phyloP scores from a whole-genome alignment of 768 basidiomycete genomes.

The Phylloporus sp. region DNA sequence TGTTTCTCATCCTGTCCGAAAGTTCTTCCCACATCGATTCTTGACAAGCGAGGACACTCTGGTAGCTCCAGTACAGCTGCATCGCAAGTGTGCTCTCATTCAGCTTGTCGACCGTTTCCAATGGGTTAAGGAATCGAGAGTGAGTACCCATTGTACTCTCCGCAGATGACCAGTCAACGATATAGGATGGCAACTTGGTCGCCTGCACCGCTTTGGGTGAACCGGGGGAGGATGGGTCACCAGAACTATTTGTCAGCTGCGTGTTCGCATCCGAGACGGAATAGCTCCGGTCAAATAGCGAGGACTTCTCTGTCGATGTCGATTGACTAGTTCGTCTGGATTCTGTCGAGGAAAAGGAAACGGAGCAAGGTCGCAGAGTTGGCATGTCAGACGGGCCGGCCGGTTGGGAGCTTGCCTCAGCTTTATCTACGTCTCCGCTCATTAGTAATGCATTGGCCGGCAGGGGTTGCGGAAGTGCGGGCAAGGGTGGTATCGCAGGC shows the following conservation, averaged over 20 bases:
- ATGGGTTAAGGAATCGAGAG: constrained; percentile 34
- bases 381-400: constrained; percentile 10
- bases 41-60: constrained; percentile 57
- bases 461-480: constrained; percentile 35
- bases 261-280: constrained; percentile 26
- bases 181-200: constrained; percentile 33
- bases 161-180: constrained; percentile 44
- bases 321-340: constrained; percentile 33
- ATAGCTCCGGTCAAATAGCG: constrained; percentile 26
- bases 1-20: constrained; percentile 55
- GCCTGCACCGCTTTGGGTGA: constrained; percentile 7
- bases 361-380: constrained; percentile 37
- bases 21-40: constrained; percentile 79
- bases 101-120: constrained; percentile 41
- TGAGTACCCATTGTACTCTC: constrained; percentile 38
- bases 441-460: constrained; percentile 24
- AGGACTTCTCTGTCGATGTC: constrained; percentile 31
- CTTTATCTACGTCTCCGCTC: constrained; percentile 23
- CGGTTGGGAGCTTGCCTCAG: constrained; percentile 19
- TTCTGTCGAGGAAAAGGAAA: constrained; percentile 50
- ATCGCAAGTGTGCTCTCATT: constrained; percentile 62
- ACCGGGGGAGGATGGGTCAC: constrained; percentile 20
- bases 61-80: constrained; percentile 64
- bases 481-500: constrained; percentile 64
- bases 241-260: constrained; percentile 16